These are phyloP conservation scores for Narthecium ossifragum DNA, from an alignment of 106 monocot genomes.

Conservation along the genomic window DNA sequence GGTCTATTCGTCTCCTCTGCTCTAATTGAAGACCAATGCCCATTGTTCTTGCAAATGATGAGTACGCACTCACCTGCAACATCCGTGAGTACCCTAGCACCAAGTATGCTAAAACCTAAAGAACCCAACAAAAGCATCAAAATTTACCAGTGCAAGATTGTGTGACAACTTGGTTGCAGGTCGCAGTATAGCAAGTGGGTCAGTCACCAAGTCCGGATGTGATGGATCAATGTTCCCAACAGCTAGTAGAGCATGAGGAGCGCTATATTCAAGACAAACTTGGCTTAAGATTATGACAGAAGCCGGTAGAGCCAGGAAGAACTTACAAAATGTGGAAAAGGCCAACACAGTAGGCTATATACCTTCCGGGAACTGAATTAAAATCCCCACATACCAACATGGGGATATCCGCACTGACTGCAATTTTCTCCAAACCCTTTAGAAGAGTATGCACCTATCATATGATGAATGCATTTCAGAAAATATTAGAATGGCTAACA, in stretches of 20 bases:
- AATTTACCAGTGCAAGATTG: conserved; percentile 79
- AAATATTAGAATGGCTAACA: neutral
- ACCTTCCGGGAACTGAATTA: conserved; percentile 87
- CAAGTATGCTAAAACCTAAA: neutral
- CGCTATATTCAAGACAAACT: conserved; percentile 24
- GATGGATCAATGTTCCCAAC: conserved; percentile 76
- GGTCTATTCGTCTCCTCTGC: conserved; percentile 79
- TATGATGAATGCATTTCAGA: neutral
- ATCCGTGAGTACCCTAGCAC: neutral
- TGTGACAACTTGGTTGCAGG: conserved; percentile 74
- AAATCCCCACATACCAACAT: conserved; percentile 99
- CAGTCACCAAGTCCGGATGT: conserved; percentile 77
- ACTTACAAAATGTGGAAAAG: neutral
- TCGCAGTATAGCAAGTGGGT: conserved; percentile 79
- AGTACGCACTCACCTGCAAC: conserved; percentile 90
- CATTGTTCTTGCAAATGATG: conserved; percentile 65
- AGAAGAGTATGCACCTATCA: conserved; percentile 93
- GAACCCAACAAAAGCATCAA: neutral
- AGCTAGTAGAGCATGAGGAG: conserved; percentile 84
- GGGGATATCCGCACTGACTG: conserved; percentile 95
- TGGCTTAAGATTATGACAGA: no score
- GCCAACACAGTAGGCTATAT: neutral
- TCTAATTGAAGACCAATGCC: conserved; percentile 39
- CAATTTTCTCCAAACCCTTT: conserved; percentile 95
- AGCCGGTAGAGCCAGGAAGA: no score